Evolutionary conservation across 768 basidiomycete species (phyloP), one percentile per base, ranked within the genome.

Genomic region (Naganishia friedmannii): DNA sequence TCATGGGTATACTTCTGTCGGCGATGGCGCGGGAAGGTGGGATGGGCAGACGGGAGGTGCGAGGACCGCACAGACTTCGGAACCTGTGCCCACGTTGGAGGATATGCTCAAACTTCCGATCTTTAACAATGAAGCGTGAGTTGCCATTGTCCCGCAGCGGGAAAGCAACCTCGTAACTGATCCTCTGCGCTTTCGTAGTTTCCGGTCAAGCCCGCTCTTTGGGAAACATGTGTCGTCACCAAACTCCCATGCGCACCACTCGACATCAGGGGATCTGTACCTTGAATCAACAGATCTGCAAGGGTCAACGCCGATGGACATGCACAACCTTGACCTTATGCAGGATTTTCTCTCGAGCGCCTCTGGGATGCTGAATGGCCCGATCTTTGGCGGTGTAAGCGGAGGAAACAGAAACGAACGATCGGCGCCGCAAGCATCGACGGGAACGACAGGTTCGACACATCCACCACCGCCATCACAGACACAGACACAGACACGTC

Each of bases 91-190:
- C 7, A 65, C 45, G 23, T 53, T 70, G 60, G 69, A 70, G 37
- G 69, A 70, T 37, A 60, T 70, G 60, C 60, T 70, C 34, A 70
- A 70, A 23, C 53, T 70, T 46, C 69, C 69, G n/a, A 65, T 70
- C 53, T 70, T 70, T 39, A 51, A 70, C 48, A 70, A 58, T 23
- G 69, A 60, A 70, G 51, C 60, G 69, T 70, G 63, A 70, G 69
- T 65, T 15, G 23, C 17, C 6, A 21, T 42, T 19, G n/a, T 26
- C 57, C 0, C 13, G 57, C 31, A 42, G 9, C 57, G 34, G 32
- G 34, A 37, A 53, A 26, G n/a, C n/a, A n/a, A n/a, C n/a, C 53
- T 32, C 42, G 7, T 29, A 29, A 19, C 66, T 37, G 3, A 34
- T 31, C 53, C 31, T 13, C 65, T 23, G 23, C 31, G 7, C 65